Evolutionary conservation across 108 stramenopile species (phyloP).

Genomic region (Cyclotella sp.): DNA sequence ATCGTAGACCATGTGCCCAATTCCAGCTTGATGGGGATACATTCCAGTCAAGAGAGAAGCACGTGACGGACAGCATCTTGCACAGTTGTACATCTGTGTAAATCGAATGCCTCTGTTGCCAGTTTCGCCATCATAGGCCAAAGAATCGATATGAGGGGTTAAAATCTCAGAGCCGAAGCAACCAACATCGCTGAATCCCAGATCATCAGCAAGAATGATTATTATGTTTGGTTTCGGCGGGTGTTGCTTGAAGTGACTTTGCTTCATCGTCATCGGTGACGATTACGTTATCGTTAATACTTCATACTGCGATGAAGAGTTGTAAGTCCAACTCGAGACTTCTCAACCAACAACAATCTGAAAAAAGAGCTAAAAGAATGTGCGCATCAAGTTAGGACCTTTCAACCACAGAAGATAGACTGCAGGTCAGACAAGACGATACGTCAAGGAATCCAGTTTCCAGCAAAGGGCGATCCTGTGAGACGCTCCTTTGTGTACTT

Average conservation of each 20-base stretch:
- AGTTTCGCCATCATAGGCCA: conserved; percentile 12
- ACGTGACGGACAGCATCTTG: conserved; percentile 53
- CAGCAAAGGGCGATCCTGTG: conserved; percentile 26
- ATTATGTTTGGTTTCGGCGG: conserved; percentile 39
- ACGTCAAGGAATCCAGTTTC: conserved; percentile 28
- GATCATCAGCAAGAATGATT: conserved; percentile 49
- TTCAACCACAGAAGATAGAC: not conserved
- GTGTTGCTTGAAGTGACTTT: not conserved
- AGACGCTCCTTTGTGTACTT: conserved; percentile 35
- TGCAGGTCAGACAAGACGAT: conserved; percentile 22
- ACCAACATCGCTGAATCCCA: conserved; percentile 49
- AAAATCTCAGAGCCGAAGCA: conserved; percentile 53
- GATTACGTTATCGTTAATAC: not conserved
- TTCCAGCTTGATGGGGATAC: conserved; percentile 58
- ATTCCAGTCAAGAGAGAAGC: conserved; percentile 47
- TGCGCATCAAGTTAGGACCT: conserved; percentile 38
- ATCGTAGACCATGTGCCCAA: conserved; percentile 58
- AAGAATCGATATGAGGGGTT: conserved; percentile 49
- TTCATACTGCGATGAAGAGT: not conserved
- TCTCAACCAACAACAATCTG: not conserved
- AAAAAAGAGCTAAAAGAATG: conserved; percentile 1
- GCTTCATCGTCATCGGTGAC: not conserved
- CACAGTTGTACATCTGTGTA: conserved; percentile 57
- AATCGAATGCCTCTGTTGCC: conserved; percentile 36
- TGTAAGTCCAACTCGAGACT: too few relatives aligned